Evolutionary conservation across 2,329 filamentous ascomycete genomes (phyloP).

Genomic region (Fusarium anthophilum): DNA sequence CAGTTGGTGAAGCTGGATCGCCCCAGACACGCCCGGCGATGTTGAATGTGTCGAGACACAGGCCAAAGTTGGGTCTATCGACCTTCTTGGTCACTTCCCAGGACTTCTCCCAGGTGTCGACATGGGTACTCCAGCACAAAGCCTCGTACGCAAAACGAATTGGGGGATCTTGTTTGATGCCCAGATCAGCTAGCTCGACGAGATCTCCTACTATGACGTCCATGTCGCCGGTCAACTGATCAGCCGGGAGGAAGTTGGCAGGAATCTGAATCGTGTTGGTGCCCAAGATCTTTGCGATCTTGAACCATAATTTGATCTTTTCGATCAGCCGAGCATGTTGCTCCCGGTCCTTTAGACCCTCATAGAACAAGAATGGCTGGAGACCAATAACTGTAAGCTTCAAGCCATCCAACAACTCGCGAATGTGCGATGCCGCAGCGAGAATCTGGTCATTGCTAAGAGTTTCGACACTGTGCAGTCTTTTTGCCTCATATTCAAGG

Average conservation of each 20-base stretch:
- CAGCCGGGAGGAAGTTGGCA: conserved; percentile 10
- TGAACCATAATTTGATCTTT: conserved; percentile 7
- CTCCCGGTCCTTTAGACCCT: background rate
- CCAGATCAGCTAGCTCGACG: background rate
- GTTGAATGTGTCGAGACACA: conserved; percentile 11
- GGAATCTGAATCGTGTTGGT: conserved; percentile 13
- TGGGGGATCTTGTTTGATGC: background rate
- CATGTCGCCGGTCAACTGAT: conserved; percentile 8
- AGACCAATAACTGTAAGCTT: conserved; percentile 3
- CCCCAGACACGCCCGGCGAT: conserved; percentile 6
- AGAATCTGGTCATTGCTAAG: background rate
- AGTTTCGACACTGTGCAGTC: background rate
- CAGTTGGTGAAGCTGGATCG: background rate
- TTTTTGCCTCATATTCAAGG: conserved; percentile 8
- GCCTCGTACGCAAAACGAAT: conserved; percentile 4
- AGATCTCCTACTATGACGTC: background rate
- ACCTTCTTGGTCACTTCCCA: conserved; percentile 5
- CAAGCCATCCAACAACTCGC: background rate
- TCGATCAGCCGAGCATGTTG: background rate
- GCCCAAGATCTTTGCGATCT: background rate
- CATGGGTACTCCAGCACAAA: conserved; percentile 5
- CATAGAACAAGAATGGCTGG: conserved; percentile 7
- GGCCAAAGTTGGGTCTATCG: background rate
- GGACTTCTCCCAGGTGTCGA: conserved; percentile 9
- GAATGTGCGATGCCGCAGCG: background rate